Conservation (phyloP, 192 early-diverging fungal species). For the Geranomyces michiganensis region DNA sequence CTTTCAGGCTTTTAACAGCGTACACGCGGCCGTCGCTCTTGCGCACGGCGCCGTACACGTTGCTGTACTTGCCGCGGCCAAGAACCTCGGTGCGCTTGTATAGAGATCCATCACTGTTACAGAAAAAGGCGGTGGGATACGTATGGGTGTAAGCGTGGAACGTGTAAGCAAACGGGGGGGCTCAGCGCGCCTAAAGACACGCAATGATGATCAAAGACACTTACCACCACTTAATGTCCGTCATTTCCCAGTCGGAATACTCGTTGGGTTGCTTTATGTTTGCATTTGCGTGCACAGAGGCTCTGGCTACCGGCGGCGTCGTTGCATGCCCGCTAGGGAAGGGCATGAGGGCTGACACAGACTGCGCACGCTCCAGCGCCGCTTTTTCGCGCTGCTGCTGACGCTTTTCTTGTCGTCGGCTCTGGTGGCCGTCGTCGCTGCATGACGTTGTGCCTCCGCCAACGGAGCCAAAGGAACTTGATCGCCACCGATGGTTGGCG, state of each 20-base stretch:
- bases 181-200: background rate
- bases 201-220: background rate
- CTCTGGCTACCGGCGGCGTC: no score
- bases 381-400: no score
- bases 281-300: slow-evolving; percentile 6
- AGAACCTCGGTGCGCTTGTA: slow-evolving; percentile 1
- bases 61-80: slow-evolving; percentile 23
- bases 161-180: no score
- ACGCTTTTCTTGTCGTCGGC: no score
- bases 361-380: no score
- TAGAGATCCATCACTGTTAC: slow-evolving; percentile 8
- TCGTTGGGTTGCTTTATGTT: background rate
- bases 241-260: slow-evolving; percentile 11
- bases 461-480: no score
- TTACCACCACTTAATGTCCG: background rate
- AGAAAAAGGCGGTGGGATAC: background rate
- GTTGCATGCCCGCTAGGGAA: no score
- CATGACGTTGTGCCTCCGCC: no score
- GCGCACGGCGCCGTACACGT: slow-evolving; percentile 22
- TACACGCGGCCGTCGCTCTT: background rate
- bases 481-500: no score
- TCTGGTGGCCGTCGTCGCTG: no score
- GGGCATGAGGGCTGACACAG: no score
- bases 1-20: slow-evolving; percentile 44
- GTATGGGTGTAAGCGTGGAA: background rate